Evolutionary conservation across 1,284 basidiomycete genomes (phyloP), one percentile per base, ranked within the genome.

Genomic region (Tetrapyrgos nigripes): DNA sequence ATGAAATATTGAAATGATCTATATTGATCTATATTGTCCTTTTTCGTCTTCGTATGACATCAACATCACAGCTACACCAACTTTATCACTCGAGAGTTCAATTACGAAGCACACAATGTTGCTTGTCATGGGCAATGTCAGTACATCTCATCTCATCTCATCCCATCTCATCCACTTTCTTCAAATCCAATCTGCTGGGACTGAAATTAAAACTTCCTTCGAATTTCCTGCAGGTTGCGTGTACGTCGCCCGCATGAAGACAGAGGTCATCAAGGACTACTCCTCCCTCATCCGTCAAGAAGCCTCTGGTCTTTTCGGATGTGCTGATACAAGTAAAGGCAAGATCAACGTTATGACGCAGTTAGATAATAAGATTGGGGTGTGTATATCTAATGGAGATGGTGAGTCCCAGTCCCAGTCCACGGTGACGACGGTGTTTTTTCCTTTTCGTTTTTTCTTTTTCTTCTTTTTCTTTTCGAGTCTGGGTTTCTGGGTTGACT

Each of bases 381-480:
- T 29, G 24, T 48, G 46, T 48, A 27, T 24, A 3, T 27, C 26
- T 48, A 13, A 48, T 27, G 46, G 46, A 10, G 11, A 48, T 24
- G 46, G 46, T 48, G 23, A 48, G 46, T 48, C 40, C 40, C 4
- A n/a, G n/a, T n/a, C n/a, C n/a, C n/a, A n/a, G n/a, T n/a, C n/a
- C n/a, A n/a, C n/a, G n/a, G n/a, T n/a, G n/a, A n/a, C n/a, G n/a
- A n/a, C n/a, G n/a, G n/a, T n/a, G n/a, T n/a, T n/a, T n/a, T n/a
- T n/a, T n/a, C n/a, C n/a, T n/a, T n/a, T n/a, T n/a, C n/a, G n/a
- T n/a, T n/a, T n/a, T n/a, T n/a, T n/a, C n/a, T n/a, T n/a, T n/a
- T n/a, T n/a, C n/a, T n/a, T n/a, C n/a, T n/a, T n/a, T n/a, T n/a
- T n/a, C n/a, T n/a, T n/a, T n/a, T n/a, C n/a, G n/a, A n/a, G n/a